phyloP scores from a whole-genome alignment of 2,329 filamentous ascomycete genomes.

The Aspergillus viridinutans region DNA sequence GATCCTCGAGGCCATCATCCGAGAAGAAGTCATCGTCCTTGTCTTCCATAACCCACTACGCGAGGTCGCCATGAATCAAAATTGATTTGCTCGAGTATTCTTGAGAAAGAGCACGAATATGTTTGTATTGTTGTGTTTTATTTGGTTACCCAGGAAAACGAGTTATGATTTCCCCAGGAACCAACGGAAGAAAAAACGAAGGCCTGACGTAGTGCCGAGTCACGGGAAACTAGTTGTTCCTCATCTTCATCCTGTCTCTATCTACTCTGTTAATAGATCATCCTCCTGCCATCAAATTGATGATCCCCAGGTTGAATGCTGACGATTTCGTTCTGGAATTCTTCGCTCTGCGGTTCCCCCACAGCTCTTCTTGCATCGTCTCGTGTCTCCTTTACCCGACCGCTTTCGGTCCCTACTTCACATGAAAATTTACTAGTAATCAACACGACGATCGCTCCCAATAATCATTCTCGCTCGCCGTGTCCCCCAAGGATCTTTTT shows the following conservation, averaged over 20 bases:
- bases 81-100: background rate
- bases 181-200: background rate
- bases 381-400: constrained; percentile 13
- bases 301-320: background rate
- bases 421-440: constrained; percentile 27
- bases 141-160: background rate
- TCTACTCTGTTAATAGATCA: background rate
- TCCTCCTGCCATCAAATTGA: constrained; percentile 3
- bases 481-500: background rate
- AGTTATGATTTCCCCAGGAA: background rate
- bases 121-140: background rate
- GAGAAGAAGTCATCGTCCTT: constrained; percentile 47
- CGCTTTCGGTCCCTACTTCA: constrained; percentile 27
- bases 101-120: background rate
- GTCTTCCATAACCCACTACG: constrained; percentile 42
- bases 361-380: background rate
- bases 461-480: constrained; percentile 5
- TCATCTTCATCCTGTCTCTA: constrained; percentile 2
- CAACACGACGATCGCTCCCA: constrained; percentile 14
- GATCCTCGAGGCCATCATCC: constrained; percentile 44
- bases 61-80: constrained; percentile 32
- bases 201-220: background rate
- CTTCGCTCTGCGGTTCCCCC: background rate
- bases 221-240: background rate
- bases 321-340: background rate